These are phyloP conservation scores for Fusarium sp. DNA, from an alignment of 2,329 filamentous ascomycete species.

Conservation along the genomic window DNA sequence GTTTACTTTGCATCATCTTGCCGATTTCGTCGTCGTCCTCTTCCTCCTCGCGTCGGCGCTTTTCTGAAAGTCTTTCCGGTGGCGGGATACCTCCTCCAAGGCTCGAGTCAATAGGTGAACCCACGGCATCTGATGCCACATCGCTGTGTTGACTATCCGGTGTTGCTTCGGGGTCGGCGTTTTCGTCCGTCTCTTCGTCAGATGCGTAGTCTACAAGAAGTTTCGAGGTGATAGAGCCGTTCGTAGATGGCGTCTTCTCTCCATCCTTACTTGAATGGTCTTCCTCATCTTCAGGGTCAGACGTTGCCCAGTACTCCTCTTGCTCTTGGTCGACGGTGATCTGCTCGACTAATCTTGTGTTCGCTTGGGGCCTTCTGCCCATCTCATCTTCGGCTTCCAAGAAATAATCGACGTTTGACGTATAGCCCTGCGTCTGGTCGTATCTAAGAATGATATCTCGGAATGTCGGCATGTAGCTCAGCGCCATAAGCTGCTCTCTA, in stretches of 20 bases:
- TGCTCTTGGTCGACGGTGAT: constrained; percentile 79
- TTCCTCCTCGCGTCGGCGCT: constrained; percentile 90
- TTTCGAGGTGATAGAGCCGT: constrained; percentile 72
- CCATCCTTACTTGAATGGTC: constrained; percentile 52
- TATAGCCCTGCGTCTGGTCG: constrained; percentile 80
- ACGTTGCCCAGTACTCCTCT: constrained; percentile 93
- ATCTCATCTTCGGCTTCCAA: constrained; percentile 75
- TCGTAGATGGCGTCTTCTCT: constrained; percentile 57
- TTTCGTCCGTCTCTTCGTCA: constrained; percentile 77
- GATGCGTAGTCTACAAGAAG: constrained; percentile 93
- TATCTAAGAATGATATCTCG: constrained; percentile 78
- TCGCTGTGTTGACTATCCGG: constrained; percentile 43
- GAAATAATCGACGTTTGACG: constrained; percentile 75
- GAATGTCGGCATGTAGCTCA: constrained; percentile 90
- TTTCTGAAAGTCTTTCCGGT: constrained; percentile 85
- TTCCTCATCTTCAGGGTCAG: constrained; percentile 85
- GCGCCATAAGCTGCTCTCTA: constrained; percentile 77
- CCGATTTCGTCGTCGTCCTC: constrained; percentile 90
- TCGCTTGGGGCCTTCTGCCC: constrained; percentile 55
- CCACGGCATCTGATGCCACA: constrained; percentile 49
- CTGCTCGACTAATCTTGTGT: constrained; percentile 77
- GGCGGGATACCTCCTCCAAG: constrained; percentile 59
- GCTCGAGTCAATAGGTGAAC: constrained; percentile 43
- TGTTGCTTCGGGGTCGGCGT: constrained; percentile 66
- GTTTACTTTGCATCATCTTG: constrained; percentile 77